Evolutionary conservation across 352 stramenopile species (phyloP).

Genomic region (Pythium aquatile): DNA sequence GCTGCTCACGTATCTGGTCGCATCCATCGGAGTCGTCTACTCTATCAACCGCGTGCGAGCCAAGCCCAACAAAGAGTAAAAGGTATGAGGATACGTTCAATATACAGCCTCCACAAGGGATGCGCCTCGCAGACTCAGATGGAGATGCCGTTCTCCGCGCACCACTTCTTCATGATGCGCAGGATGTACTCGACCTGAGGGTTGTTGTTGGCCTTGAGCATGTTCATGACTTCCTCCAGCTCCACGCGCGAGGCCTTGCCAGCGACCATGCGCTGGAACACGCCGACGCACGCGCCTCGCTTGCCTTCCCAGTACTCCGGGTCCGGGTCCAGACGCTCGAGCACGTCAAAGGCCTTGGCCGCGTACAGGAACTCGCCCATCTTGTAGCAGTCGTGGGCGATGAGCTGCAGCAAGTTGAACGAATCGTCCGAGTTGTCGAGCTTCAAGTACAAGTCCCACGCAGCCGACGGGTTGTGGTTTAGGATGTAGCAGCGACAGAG

Average conservation of each 20-base stretch:
- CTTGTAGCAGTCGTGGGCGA: constrained; percentile 97
- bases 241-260: constrained; percentile 88
- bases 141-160: constrained; percentile 85
- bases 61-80: constrained; percentile 32
- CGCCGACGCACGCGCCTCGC: constrained; percentile 92
- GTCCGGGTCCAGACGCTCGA: constrained; percentile 93
- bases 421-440: constrained; percentile 94
- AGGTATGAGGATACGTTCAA: not conserved
- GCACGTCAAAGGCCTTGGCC: constrained; percentile 93
- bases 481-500: constrained; percentile 93
- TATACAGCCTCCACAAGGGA: not conserved
- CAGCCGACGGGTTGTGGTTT: constrained; percentile 92
- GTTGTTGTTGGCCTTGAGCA: constrained; percentile 94
- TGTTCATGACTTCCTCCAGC: constrained; percentile 89
- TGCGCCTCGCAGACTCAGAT: constrained; percentile 33
- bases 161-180: constrained; percentile 96
- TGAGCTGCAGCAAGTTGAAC: constrained; percentile 95
- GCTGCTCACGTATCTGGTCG: constrained; percentile 59
- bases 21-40: constrained; percentile 57
- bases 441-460: constrained; percentile 97
- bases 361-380: constrained; percentile 96
- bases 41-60: constrained; percentile 49
- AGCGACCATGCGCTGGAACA: constrained; percentile 94
- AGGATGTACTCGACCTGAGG: constrained; percentile 95
- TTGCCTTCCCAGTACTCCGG: constrained; percentile 97